Conservation (phyloP, 768 basidiomycete species). For the Macrolepiota albuminosa region DNA sequence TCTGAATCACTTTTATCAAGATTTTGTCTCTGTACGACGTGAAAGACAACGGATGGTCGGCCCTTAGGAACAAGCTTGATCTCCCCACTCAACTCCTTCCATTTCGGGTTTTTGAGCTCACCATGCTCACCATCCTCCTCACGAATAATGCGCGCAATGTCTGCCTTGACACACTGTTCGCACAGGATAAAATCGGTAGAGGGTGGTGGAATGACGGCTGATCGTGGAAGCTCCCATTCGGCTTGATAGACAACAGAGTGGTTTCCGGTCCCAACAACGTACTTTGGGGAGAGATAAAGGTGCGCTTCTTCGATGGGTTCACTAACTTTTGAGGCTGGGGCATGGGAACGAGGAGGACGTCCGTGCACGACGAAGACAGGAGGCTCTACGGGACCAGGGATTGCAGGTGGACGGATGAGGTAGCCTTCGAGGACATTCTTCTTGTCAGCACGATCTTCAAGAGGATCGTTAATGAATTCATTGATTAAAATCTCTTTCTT, state of each 20-base stretch:
- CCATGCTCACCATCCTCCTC: constrained; percentile 24
- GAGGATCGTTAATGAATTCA: not conserved
- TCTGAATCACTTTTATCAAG: not conserved
- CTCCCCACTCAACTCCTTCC: constrained; percentile 12
- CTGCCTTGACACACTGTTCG: constrained; percentile 29
- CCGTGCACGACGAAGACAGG: constrained; percentile 24
- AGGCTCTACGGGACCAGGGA: constrained; percentile 14
- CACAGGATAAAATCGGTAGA: constrained; percentile 25
- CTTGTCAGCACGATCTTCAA: not conserved
- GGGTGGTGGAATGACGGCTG: constrained; percentile 3
- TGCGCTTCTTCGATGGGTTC: constrained; percentile 35
- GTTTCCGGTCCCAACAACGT: constrained; percentile 37
- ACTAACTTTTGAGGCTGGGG: not conserved
- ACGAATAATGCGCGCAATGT: constrained; percentile 17
- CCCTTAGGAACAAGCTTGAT: not conserved
- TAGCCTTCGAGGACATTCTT: not conserved
- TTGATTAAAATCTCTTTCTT: not conserved
- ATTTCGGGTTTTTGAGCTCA: constrained; percentile 10
- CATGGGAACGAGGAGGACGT: constrained; percentile 14
- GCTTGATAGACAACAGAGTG: constrained; percentile 50
- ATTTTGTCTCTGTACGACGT: not conserved
- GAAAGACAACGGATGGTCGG: not conserved
- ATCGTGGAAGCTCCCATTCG: constrained; percentile 29
- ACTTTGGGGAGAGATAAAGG: constrained; percentile 38
- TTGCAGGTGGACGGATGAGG: constrained; percentile 6